Base-by-base conservation (phyloP, 2,329 filamentous ascomycete species). In the Botrytis deweyae region DNA sequence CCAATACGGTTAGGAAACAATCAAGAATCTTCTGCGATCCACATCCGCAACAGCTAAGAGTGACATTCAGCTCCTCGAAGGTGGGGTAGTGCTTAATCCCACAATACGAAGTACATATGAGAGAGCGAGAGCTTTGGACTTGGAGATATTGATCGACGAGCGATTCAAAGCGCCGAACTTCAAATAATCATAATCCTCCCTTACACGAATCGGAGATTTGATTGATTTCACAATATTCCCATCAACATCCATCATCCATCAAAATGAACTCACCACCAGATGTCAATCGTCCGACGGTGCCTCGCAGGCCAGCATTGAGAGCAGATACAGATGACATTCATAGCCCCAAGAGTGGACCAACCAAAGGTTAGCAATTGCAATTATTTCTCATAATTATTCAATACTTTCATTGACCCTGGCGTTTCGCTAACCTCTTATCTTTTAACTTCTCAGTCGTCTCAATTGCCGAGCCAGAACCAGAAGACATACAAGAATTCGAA, bases 371-470 rank as follows among this genome's bases (percentile, higher is more conserved):
- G 76, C n/a, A 69, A 58, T 42, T 58, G 44, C 25, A 52, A 72
- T 72, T 72, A 40, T 52, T 65, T 61, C 46, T 29, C n/a, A 70
- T 33, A 58, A 58, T 58, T 58, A 61, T 70, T 25, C 33, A 29
- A 58, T 61, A 18, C 52, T 61, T 49, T 44, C 14, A n/a, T n/a
- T 71, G n/a, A 49, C 59, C 18, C 38, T 40, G 14, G n/a, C 40
- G 36, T 25, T 18, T 58, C 49, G 66, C 66, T 61, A 66, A 70
- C 58, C 20, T 67, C 69, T 68, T 67, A 58, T 46, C 38, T 49
- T 25, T 62, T 64, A 80, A 79, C 78, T 33, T 40, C 36, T 59
- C 70, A 81, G 80, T 79, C 36, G 80, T 81, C 46, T 81, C 79
- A 20, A 81, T 81, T 61, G 76, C 77, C n/a, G 70, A 72, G 29